Conservation (phyloP, 1,139 yeast species). For the Candida sp. region DNA sequence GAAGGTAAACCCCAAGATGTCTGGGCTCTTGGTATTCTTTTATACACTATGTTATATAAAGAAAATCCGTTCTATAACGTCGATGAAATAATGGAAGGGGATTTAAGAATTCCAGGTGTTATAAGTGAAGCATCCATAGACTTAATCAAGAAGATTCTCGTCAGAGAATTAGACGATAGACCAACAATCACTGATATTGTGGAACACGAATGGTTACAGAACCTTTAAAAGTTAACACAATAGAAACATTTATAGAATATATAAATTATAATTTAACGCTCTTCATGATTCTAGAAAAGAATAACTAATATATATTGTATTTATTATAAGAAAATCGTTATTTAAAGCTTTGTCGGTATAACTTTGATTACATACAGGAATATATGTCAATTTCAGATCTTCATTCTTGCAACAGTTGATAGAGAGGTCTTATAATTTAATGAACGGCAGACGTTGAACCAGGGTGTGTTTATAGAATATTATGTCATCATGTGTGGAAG, state of each 20-base stretch:
- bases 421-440: background rate
- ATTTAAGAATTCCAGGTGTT: slow-evolving; percentile 62
- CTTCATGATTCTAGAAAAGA: background rate
- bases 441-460: background rate
- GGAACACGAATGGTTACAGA: slow-evolving; percentile 63
- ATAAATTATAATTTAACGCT: background rate
- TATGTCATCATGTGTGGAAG: background rate
- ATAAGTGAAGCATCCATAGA: slow-evolving; percentile 57
- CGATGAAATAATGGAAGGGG: slow-evolving; percentile 93
- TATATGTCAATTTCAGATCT: no score
- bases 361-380: no score
- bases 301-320: no score
- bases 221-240: background rate
- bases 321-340: no score
- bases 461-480: background rate
- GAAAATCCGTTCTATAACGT: slow-evolving; percentile 95
- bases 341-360: no score
- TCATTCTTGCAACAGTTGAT: no score
- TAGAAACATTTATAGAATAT: background rate
- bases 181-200: slow-evolving; percentile 72
- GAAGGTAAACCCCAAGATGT: slow-evolving; percentile 94
- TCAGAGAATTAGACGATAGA: slow-evolving; percentile 58
- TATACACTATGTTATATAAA: slow-evolving; percentile 87
- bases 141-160: slow-evolving; percentile 62
- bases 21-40: slow-evolving; percentile 92